Conservation (phyloP, 202 grass and related monocot species). For the Elaeis oleifera region DNA sequence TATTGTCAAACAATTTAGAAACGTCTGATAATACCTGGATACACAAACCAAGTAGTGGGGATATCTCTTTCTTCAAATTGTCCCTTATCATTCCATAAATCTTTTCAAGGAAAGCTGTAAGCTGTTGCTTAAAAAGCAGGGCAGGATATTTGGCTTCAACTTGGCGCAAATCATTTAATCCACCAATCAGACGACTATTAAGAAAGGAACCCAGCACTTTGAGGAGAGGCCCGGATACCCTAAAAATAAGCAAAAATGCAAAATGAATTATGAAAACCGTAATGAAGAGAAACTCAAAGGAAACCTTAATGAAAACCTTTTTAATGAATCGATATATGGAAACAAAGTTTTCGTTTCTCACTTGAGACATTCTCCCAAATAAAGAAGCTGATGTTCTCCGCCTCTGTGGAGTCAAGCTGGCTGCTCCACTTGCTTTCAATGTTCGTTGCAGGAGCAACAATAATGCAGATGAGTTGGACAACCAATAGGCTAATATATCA, state of each 20-base stretch:
- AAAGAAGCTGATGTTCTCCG: conserved; percentile 73
- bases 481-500: conserved; percentile 87
- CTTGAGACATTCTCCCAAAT: conserved; percentile 88
- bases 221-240: conserved; percentile 83
- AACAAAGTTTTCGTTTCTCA: conserved; percentile 23
- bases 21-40: conserved; percentile 56
- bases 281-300: conserved; percentile 7
- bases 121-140: conserved; percentile 98
- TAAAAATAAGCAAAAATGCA: conserved; percentile 14
- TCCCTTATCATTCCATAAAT: conserved; percentile 99
- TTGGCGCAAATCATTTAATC: conserved; percentile 76
- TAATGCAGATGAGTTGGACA: conserved; percentile 91
- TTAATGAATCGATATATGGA: neutral
- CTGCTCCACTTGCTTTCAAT: conserved; percentile 72
- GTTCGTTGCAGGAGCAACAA: conserved; percentile 94
- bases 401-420: conserved; percentile 81
- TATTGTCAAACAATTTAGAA: conserved; percentile 15
- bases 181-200: conserved; percentile 60
- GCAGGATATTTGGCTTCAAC: conserved; percentile 99
- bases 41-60: conserved; percentile 87
- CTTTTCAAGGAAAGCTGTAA: conserved; percentile 97
- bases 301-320: neutral
- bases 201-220: conserved; percentile 66
- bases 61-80: conserved; percentile 98
- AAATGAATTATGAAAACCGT: conserved; percentile 17